These are phyloP conservation scores for Megacollybia platyphylla DNA, from an alignment of 1,284 basidiomycete genomes.

Conservation along the genomic window DNA sequence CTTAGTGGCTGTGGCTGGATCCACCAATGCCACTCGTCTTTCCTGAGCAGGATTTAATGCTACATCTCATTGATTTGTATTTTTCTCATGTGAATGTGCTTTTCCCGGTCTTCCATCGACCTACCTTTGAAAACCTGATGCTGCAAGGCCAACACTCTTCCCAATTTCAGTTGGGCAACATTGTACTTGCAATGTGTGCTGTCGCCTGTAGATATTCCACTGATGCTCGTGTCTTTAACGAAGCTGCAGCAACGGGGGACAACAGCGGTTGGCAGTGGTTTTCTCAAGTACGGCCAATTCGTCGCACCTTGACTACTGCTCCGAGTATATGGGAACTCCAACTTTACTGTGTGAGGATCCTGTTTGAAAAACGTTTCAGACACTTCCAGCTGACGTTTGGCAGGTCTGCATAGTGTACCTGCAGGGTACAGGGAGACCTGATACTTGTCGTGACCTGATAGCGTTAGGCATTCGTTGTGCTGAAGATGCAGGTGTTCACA, in stretches of 20 bases:
- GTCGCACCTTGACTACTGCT: constrained; percentile 17
- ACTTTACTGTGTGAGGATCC: constrained; percentile 22
- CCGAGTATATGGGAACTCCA: constrained; percentile 22
- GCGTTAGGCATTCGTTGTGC: constrained; percentile 39
- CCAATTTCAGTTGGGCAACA: constrained; percentile 26
- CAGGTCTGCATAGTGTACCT: constrained; percentile 15
- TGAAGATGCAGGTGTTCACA: constrained; percentile 16
- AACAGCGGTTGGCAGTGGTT: constrained; percentile 40
- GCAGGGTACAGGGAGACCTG: constrained; percentile 31
- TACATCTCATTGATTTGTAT: constrained; percentile 23
- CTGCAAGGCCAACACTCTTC: constrained; percentile 20
- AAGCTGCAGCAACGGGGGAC: not conserved
- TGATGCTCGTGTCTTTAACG: constrained; percentile 25
- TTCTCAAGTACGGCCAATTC: constrained; percentile 18
- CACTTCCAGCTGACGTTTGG: not conserved
- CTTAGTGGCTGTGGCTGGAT: constrained; percentile 2
- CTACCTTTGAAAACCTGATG: constrained; percentile 27
- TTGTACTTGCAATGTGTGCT: constrained; percentile 33
- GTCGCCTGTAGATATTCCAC: constrained; percentile 29
- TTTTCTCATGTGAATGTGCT: constrained; percentile 25
- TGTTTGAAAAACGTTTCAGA: not conserved
- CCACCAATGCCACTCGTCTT: constrained; percentile 6
- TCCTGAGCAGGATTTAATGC: constrained; percentile 8
- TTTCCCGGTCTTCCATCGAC: constrained; percentile 29
- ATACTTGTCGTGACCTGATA: constrained; percentile 36